Evolutionary conservation across 2,329 filamentous ascomycete genomes (phyloP), one percentile per base, ranked within the genome.

Genomic region (Sodiomyces alkalinus): DNA sequence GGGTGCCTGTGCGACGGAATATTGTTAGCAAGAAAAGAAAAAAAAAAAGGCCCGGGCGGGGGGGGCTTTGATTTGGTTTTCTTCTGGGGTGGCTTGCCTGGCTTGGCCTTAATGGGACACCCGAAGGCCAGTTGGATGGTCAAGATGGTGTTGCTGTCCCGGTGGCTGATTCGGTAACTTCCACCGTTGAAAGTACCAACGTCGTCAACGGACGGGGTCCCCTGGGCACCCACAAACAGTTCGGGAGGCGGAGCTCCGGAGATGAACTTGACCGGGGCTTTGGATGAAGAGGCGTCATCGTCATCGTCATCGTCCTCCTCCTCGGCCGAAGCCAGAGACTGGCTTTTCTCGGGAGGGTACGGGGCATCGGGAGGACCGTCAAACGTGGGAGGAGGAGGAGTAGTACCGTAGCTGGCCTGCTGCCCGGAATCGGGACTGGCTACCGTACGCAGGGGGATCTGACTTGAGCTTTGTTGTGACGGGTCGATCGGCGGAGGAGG

Each of bases 121-220:
- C 85, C 85, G 49, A 90, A 79, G 9, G 87, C 87, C 25, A 96
- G 57, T 51, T 94, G 87, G 14, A 94, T 55, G 0, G 86, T 96
- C 36, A 94, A 53, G 39, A 94, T 77, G 1, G 80, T 85, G 50
- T 96, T 98, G 33, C 73, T 77, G 51, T 94, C 85, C 14, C 90
- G 68, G 47, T 98, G 90, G 44, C 81, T 90, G 47, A 96, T 85
- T 23, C 90, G 69, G 49, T 87, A 98, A 46, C 80, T 87, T 9
- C 90, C 90, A 11, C 90, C 90, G 48, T 96, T 96, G 61, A 96
- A 98, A 0, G 80, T 90, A n/a, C 90, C 90, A 2, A 92, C 72
- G 41, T 93, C 86, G 50, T 96, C 90, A 17, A 72, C 61, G 1
- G 68, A 65, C 1, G 76, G 58, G 18, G 27, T 33, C 12, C 27